Evolutionary conservation across 768 basidiomycete genomes (phyloP), one percentile per base, ranked within the genome.

Genomic region (Phylloporus sp.): DNA sequence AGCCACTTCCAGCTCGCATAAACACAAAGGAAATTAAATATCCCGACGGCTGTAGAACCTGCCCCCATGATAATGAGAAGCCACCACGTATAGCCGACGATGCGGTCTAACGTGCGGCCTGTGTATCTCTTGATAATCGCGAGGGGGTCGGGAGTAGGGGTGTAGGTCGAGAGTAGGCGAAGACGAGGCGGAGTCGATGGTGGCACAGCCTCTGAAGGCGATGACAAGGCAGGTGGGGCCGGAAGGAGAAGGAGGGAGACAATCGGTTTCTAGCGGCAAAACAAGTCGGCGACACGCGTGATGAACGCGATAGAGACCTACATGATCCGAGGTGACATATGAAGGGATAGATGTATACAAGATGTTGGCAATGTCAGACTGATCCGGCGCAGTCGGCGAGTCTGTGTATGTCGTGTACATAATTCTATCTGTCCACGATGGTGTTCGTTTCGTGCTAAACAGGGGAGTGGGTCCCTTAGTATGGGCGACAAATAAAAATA

Each of bases 401-500:
- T 90, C 88, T 18, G 75, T 76, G 60, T 82, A 72, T 6, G 88
- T 89, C 11, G 88, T 76, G 59, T 91, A 96, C 59, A 97, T 71
- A 35, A 98, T 78, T 36, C 95, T 78, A 66, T 98, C 95, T 23
- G 93, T 96, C 88, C 91, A 98, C 18, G 92, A 81, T 0, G 95
- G 94, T 2, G 73, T 75, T 9, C 95, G 82, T 59, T 80, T 85
- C 10, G 66, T 62, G 59, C 87, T 88, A 38, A 20, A 53, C 2
- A 37, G 9, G 20, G 22, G 18, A 37, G 39, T 22, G 44, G 11
- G 49, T 20, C 35, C n/a, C 26, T 56, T 11, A 49, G 41, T 44
- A 48, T 29, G 8, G 20, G 15, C 7, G 22, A 40, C 14, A 14
- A 38, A 4, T n/a, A 15, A 32, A n/a, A 38, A 22, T 22, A n/a